Conservation (phyloP, 176 grass and related monocot genomes). For the Triticum monococcum region DNA sequence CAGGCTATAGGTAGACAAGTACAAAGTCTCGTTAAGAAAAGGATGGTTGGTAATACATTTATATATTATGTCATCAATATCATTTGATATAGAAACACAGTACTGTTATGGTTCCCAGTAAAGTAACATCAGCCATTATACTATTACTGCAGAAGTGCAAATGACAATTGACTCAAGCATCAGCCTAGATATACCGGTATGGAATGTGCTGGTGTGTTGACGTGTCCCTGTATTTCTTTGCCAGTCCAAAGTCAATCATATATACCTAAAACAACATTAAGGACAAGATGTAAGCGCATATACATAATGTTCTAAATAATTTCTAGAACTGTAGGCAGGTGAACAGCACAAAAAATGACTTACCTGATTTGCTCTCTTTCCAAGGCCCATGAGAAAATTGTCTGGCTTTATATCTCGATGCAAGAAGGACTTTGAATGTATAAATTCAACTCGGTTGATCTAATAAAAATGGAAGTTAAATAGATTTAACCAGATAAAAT, state of each 20-base stretch:
- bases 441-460: conserved; percentile 14
- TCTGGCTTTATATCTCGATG: conserved; percentile 80
- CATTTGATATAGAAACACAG: conserved; percentile 12
- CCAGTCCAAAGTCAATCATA: conserved; percentile 72
- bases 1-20: neutral
- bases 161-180: conserved; percentile 5
- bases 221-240: conserved; percentile 50
- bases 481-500: conserved; percentile 14
- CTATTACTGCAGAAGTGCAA: neutral
- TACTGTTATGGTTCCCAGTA: neutral
- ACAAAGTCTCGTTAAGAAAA: neutral
- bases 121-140: neutral
- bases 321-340: neutral
- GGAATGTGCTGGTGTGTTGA: conserved; percentile 70
- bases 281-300: conserved; percentile 15
- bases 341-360: neutral
- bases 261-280: conserved; percentile 56
- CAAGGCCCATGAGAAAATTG: conserved; percentile 86
- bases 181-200: conserved; percentile 49
- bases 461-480: neutral
- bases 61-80: neutral
- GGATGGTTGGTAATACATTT: neutral
- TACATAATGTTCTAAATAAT: conserved; percentile 17
- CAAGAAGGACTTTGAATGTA: conserved; percentile 15
- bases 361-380: conserved; percentile 76